Percentiles rank a stretch among this genome's conserved stretches.
Evolutionary conservation across 1,284 basidiomycete species (phyloP).

Genomic region (Jaminaea rosea): DNA sequence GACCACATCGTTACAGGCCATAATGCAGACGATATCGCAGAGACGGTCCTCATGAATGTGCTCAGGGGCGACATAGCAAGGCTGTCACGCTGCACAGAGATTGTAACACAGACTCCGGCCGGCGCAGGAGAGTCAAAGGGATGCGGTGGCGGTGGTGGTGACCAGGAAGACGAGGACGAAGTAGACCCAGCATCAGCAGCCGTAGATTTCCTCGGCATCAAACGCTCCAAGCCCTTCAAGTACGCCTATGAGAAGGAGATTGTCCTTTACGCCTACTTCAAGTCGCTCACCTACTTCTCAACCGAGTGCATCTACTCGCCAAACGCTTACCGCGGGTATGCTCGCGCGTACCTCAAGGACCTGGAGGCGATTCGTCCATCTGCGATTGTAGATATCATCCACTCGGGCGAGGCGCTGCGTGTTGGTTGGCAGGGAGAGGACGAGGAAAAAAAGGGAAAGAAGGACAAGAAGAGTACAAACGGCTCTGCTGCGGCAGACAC

Average conservation of each 20-base stretch:
- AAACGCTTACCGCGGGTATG: conserved; percentile 85
- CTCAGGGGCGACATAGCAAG: conserved; percentile 95
- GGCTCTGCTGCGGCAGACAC: background rate
- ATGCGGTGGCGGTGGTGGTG: conserved; percentile 15
- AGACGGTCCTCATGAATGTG: conserved; percentile 98
- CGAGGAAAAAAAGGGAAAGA: no score
- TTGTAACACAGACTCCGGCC: conserved; percentile 58
- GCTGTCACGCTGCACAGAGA: conserved; percentile 82
- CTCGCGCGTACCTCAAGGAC: conserved; percentile 86
- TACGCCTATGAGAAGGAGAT: conserved; percentile 99
- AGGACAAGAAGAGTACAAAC: background rate
- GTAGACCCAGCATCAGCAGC: conserved; percentile 56
- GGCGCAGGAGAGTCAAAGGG: conserved; percentile 7
- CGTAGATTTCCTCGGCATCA: conserved; percentile 58
- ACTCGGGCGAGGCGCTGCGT: conserved; percentile 33
- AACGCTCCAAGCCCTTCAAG: conserved; percentile 95
- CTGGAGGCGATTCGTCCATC: conserved; percentile 85
- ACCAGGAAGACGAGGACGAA: background rate
- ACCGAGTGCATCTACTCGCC: conserved; percentile 99
- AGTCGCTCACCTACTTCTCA: conserved; percentile 89
- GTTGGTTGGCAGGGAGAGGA: conserved; percentile 28
- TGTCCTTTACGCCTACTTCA: conserved; percentile 99
- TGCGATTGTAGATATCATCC: conserved; percentile 94
- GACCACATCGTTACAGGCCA: conserved; percentile 99
- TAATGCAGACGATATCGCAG: conserved; percentile 97